These are phyloP conservation scores for Papiliotrema flavescens DNA, from an alignment of 1,284 basidiomycete species.

Conservation along the genomic window DNA sequence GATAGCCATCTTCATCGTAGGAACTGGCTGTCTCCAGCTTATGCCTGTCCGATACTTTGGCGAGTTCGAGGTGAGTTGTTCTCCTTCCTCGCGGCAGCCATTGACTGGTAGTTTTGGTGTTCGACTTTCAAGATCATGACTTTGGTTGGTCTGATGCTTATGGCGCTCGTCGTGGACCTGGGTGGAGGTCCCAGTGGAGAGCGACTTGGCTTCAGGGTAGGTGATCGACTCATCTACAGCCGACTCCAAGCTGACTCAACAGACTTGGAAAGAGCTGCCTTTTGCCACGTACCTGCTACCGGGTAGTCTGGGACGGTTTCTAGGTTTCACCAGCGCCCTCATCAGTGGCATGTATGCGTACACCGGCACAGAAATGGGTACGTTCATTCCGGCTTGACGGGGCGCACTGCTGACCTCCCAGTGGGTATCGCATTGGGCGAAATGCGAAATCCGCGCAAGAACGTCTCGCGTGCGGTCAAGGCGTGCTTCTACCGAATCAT, in stretches of 20 bases:
- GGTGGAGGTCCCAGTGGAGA: slow-evolving; percentile 60
- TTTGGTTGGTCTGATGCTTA: slow-evolving; percentile 54
- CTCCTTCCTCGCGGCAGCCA: background rate
- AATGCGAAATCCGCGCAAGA: slow-evolving; percentile 10
- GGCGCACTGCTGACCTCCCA: background rate
- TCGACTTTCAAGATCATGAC: slow-evolving; percentile 63
- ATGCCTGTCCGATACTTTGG: slow-evolving; percentile 18
- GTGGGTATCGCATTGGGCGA: slow-evolving; percentile 15
- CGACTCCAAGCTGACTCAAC: background rate
- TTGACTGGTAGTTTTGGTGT: slow-evolving; percentile 8
- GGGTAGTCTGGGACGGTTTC: slow-evolving; percentile 7
- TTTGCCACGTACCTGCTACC: slow-evolving; percentile 8
- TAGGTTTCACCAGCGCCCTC: slow-evolving; percentile 11
- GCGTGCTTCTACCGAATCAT: slow-evolving; percentile 16
- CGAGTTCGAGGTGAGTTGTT: slow-evolving; percentile 13
- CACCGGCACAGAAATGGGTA: slow-evolving; percentile 12
- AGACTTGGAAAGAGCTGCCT: slow-evolving; percentile 11
- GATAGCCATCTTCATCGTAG: slow-evolving; percentile 17
- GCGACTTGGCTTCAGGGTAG: slow-evolving; percentile 39
- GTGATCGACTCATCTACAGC: too few relatives aligned
- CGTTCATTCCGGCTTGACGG: too few relatives aligned
- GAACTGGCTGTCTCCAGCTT: slow-evolving; percentile 14
- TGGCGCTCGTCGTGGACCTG: slow-evolving; percentile 65
- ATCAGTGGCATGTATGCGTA: slow-evolving; percentile 13
- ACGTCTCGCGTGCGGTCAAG: slow-evolving; percentile 8